Evolutionary conservation across 179 eudicot species (phyloP).

Genomic region (Carnegiea gigantea): DNA sequence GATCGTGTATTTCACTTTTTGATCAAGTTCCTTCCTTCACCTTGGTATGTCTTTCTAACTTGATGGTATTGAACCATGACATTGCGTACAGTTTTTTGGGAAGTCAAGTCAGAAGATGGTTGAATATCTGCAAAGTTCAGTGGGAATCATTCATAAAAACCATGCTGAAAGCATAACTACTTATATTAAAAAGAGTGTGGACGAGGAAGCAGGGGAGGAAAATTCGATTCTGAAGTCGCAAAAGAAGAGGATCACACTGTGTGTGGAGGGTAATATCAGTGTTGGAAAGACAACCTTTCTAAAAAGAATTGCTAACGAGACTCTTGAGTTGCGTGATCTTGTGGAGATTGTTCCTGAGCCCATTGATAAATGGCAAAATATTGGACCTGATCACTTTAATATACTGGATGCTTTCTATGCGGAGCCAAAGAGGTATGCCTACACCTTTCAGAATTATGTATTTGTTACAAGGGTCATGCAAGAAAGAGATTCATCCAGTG

Average conservation of each 20-base stretch:
- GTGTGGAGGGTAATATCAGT: slow-evolving; percentile 97
- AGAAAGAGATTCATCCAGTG: slow-evolving; percentile 84
- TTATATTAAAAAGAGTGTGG: slow-evolving; percentile 78
- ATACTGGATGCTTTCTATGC: slow-evolving; percentile 89
- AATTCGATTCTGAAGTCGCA: slow-evolving; percentile 38
- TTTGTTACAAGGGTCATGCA: slow-evolving; percentile 98
- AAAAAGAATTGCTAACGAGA: slow-evolving; percentile 92
- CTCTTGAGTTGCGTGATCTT: slow-evolving; percentile 86
- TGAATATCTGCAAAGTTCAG: slow-evolving; percentile 78
- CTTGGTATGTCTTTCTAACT: not conserved
- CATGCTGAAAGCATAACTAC: slow-evolving; percentile 95
- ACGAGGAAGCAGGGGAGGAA: slow-evolving; percentile 68
- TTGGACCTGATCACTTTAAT: slow-evolving; percentile 90
- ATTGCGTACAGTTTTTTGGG: slow-evolving; percentile 61
- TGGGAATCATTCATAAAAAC: slow-evolving; percentile 85
- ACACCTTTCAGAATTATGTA: slow-evolving; percentile 93
- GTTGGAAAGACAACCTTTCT: slow-evolving; percentile 96
- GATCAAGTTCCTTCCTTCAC: not conserved
- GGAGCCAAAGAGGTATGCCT: slow-evolving; percentile 92
- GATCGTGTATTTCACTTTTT: too few species aligned
- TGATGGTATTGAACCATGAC: slow-evolving; percentile 6
- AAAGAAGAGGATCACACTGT: slow-evolving; percentile 78
- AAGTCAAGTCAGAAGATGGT: slow-evolving; percentile 84
- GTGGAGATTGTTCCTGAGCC: slow-evolving; percentile 98
- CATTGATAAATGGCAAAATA: slow-evolving; percentile 87